Percentiles rank a stretch among this genome's conserved stretches.
Evolutionary conservation across 306 rosid species (phyloP).

Genomic region (Echinosophora koreensis): DNA sequence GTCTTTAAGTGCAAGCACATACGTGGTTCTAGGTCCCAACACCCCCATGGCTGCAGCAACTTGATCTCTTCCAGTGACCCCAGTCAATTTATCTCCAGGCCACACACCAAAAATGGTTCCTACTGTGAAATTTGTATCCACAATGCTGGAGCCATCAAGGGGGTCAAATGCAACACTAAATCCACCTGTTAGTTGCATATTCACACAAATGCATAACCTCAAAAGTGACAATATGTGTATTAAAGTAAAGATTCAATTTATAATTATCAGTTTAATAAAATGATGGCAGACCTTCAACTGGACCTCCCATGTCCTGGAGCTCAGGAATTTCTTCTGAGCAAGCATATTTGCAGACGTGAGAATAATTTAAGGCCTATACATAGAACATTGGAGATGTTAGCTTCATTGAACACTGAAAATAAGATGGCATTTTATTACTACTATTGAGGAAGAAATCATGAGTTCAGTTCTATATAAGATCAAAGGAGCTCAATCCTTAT

Average conservation of each 20-base stretch:
- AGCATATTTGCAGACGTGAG: slow-evolving; percentile 94
- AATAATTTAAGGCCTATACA: slow-evolving; percentile 81
- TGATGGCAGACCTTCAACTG: slow-evolving; percentile 74
- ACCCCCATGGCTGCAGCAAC: slow-evolving; percentile 99
- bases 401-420: slow-evolving; percentile 36
- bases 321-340: slow-evolving; percentile 98
- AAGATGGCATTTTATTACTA: not conserved
- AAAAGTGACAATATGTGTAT: slow-evolving; percentile 23
- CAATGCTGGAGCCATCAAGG: slow-evolving; percentile 97
- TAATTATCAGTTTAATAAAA: not conserved
- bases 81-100: slow-evolving; percentile 97
- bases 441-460: not conserved
- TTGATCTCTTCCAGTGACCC: slow-evolving; percentile 91
- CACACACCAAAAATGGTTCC: slow-evolving; percentile 99
- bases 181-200: slow-evolving; percentile 73
- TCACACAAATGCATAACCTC: slow-evolving; percentile 39
- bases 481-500: not conserved
- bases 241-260: not conserved
- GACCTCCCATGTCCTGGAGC: slow-evolving; percentile 99
- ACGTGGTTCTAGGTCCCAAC: slow-evolving; percentile 95
- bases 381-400: slow-evolving; percentile 16
- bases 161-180: slow-evolving; percentile 99
- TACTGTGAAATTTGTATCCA: slow-evolving; percentile 97
- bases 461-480: not conserved
- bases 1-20: slow-evolving; percentile 88